These are phyloP conservation scores for Amylocarpus encephaloides DNA, from an alignment of 2,329 filamentous ascomycete species.

Conservation along the genomic window DNA sequence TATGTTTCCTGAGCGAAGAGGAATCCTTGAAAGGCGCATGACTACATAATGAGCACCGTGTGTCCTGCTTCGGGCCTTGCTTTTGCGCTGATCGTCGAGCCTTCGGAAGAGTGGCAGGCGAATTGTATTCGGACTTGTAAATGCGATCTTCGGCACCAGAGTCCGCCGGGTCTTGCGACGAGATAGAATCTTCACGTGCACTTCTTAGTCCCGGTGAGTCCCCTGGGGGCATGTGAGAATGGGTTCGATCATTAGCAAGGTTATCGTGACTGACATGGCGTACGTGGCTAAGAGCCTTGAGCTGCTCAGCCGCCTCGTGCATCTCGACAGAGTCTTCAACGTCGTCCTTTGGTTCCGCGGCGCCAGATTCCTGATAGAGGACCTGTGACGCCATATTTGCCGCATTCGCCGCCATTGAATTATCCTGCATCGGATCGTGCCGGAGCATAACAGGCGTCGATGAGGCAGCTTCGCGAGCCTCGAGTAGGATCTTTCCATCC, in stretches of 20 bases:
- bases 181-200: conserved; percentile 38
- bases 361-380: conserved; percentile 23
- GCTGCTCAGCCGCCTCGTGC: conserved; percentile 61
- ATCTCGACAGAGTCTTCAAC: conserved; percentile 62
- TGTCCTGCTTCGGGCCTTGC: conserved; percentile 49
- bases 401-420: conserved; percentile 25
- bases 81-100: conserved; percentile 31
- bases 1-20: conserved; percentile 59
- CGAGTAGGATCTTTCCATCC: conserved; percentile 50
- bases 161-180: conserved; percentile 36
- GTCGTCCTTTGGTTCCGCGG: conserved; percentile 38
- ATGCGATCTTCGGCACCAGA: conserved; percentile 37
- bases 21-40: conserved; percentile 62
- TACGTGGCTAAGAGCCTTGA: conserved; percentile 59
- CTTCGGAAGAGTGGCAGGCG: conserved; percentile 29
- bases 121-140: conserved; percentile 31
- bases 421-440: conserved; percentile 35
- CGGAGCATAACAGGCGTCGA: conserved; percentile 33
- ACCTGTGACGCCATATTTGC: conserved; percentile 22
- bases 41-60: conserved; percentile 53
- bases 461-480: conserved; percentile 31
- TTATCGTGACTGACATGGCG: conserved; percentile 47
- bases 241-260: conserved; percentile 26
- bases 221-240: conserved; percentile 29
- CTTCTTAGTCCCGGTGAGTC: conserved; percentile 29